These are phyloP conservation scores for Ogataea kodamae DNA, from an alignment of 805 yeast genomes.

Conservation along the genomic window DNA sequence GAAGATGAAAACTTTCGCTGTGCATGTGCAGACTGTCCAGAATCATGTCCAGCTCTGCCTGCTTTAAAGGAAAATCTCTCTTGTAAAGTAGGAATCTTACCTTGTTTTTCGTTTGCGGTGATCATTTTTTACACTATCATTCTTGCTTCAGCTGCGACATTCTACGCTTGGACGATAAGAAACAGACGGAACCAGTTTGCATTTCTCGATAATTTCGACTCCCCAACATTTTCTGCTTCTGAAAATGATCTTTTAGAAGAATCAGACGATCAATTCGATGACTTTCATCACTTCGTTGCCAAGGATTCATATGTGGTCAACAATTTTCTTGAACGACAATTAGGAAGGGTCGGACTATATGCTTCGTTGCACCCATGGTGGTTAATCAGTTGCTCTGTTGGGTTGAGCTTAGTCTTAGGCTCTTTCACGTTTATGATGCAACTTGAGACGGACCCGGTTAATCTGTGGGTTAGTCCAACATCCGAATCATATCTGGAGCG, in stretches of 20 bases:
- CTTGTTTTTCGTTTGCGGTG: conserved; percentile 70
- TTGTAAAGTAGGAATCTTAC: conserved; percentile 62
- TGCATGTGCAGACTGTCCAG: conserved; percentile 88
- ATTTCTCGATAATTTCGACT: conserved; percentile 15
- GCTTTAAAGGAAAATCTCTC: conserved; percentile 35
- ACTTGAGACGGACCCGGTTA: conserved; percentile 76
- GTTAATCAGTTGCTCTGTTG: conserved; percentile 42
- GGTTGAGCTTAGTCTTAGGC: conserved; percentile 45
- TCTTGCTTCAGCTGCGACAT: conserved; percentile 12
- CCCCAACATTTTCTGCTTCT: conserved; percentile 12
- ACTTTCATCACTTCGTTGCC: conserved; percentile 20
- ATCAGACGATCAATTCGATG: conserved; percentile 18
- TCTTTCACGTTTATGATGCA: conserved; percentile 49
- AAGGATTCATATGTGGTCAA: conserved; percentile 46
- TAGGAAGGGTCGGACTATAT: conserved; percentile 49
- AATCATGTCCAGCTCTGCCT: conserved; percentile 70
- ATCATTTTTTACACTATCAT: conserved; percentile 43
- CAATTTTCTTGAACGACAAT: conserved; percentile 42
- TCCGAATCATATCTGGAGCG: conserved; percentile 70
- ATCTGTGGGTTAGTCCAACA: conserved; percentile 83
- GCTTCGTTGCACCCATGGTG: conserved; percentile 62
- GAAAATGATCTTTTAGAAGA: conserved; percentile 13
- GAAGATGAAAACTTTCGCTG: conserved; percentile 56
- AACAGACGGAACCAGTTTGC: conserved; percentile 10
- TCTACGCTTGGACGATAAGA: conserved; percentile 7